These are phyloP conservation scores for Flaveria trinervia DNA, from an alignment of 129 eudicot genomes.

Conservation along the genomic window DNA sequence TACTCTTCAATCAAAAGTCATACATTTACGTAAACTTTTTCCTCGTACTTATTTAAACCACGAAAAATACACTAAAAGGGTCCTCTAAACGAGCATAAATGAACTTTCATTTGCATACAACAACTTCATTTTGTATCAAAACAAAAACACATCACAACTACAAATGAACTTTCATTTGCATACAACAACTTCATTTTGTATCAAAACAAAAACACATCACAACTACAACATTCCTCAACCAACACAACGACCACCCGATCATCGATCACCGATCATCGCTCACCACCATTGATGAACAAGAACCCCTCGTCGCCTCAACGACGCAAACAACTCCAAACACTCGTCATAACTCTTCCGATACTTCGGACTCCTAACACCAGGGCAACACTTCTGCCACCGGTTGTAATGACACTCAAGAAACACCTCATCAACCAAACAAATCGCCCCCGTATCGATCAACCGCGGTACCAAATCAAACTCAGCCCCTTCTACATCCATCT, in stretches of 20 bases:
- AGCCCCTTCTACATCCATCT: constrained; percentile 98
- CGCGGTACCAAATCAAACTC: constrained; percentile 84
- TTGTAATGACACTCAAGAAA: constrained; percentile 95
- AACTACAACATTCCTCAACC: constrained; percentile 15
- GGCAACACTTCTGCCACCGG: constrained; percentile 97
- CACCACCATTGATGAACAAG: constrained; percentile 99
- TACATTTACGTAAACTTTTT: too few species aligned
- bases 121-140: too few species aligned
- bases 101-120: background rate
- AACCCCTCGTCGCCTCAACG: constrained; percentile 77
- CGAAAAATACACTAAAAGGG: background rate
- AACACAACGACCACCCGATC: too few species aligned
- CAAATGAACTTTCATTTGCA: background rate
- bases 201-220: background rate
- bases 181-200: too few species aligned
- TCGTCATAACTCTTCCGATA: constrained; percentile 73
- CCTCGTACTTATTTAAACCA: too few species aligned
- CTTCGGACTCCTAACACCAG: constrained; percentile 77
- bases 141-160: constrained; percentile 8
- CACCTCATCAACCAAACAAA: constrained; percentile 83
- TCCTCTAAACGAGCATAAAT: background rate
- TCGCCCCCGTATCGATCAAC: constrained; percentile 83
- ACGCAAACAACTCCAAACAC: constrained; percentile 69
- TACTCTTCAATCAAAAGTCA: too few species aligned
- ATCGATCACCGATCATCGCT: constrained; percentile 19